Evolutionary conservation across 768 basidiomycete species (phyloP), one percentile per base, ranked within the genome.

Genomic region (Sporobolomyces roseus): DNA sequence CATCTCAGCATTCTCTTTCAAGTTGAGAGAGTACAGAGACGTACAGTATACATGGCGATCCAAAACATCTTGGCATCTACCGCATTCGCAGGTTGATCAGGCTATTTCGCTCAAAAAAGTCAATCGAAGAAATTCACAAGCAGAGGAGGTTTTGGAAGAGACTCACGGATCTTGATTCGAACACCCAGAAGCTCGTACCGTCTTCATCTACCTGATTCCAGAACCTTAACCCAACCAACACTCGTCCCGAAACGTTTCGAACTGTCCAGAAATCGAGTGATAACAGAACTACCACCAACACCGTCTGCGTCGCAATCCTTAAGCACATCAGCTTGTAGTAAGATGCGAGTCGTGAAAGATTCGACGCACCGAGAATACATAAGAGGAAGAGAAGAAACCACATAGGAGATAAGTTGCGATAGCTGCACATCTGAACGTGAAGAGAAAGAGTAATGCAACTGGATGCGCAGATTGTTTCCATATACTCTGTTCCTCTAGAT

Each of bases 181-280:
- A 99, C 16, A 99, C 93, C 96, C 96, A 99, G 74, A 65, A 75
- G 30, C 62, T 66, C 50, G 75, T 75, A 3, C 96, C 96, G 72
- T 97, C 93, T 61, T 97, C 93, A 75, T 98, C 93, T 19, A 98
- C 92, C 80, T 98, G 93, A 78, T 98, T 99, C 94, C 94, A 98
- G 77, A 93, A 99, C 62, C 96, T 83, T 68, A 99, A 81, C 27
- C 96, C 96, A 16, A 98, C 96, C 21, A 99, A 82, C 29, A 88
- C 92, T 72, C 96, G 82, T 3, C 96, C 96, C 0, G 93, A 85
- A 19, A 99, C 92, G 75, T 99, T 99, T 88, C 93, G 82, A 73
- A 91, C 92, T 75, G 94, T 97, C 96, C 94, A 99, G 79, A 99
- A 99, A 80, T 99, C 96, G 85, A 94, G 88, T 0, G 93, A 89